phyloP scores from a whole-genome alignment of 202 grass and related monocot species.

The Zoysia matrella region DNA sequence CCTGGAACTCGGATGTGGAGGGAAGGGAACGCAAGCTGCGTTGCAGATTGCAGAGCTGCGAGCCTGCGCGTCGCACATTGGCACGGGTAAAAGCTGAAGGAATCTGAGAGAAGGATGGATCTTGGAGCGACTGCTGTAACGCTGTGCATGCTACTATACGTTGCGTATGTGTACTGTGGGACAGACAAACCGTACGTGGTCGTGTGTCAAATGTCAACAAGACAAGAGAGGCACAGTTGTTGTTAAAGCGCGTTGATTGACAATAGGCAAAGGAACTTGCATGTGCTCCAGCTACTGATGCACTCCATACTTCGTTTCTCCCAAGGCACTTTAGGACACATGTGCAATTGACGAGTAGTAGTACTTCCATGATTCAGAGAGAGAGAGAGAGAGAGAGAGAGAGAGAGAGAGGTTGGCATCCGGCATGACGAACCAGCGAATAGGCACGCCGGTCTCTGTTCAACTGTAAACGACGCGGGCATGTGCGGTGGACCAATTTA shows the following conservation, averaged over 20 bases:
- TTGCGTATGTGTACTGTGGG: background rate
- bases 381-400: too few relatives aligned
- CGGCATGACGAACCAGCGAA: too few relatives aligned
- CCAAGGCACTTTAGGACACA: too few relatives aligned
- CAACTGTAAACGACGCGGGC: too few relatives aligned
- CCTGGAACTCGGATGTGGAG: too few relatives aligned
- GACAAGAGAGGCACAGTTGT: background rate
- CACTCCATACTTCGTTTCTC: too few relatives aligned
- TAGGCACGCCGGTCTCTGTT: too few relatives aligned
- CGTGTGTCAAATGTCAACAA: constrained; percentile 39
- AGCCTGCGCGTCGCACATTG: background rate
- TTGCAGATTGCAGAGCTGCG: background rate
- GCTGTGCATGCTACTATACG: background rate
- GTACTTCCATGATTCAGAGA: too few relatives aligned
- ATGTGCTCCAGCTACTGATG: background rate
- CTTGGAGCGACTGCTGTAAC: background rate
- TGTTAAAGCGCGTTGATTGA: background rate
- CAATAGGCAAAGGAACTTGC: background rate
- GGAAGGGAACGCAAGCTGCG: background rate
- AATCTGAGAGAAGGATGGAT: constrained; percentile 2
- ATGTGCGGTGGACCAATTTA: too few relatives aligned
- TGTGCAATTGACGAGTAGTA: too few relatives aligned
- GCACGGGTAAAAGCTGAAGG: background rate
- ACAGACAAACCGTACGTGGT: background rate
- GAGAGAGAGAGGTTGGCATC: too few relatives aligned